Evolutionary conservation across 768 basidiomycete genomes (phyloP).

Genomic region (Boletus tylopilopsis): DNA sequence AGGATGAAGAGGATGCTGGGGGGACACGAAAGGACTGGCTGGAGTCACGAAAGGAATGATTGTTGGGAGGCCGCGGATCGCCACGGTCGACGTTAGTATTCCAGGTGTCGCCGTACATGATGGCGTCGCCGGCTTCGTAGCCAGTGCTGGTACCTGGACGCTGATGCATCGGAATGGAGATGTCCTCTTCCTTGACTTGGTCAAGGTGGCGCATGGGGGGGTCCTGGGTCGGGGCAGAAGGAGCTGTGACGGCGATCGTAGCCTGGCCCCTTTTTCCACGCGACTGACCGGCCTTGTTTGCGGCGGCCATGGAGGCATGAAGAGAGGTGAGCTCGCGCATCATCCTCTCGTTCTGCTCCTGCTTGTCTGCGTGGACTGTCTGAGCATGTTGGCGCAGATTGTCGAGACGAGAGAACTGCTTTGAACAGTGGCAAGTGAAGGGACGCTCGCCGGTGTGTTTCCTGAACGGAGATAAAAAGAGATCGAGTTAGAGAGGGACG

Average conservation of each 20-base stretch:
- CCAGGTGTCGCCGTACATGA: conserved; percentile 34
- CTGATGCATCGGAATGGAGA: conserved; percentile 36
- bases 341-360: conserved; percentile 84
- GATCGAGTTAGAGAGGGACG: conserved; percentile 19
- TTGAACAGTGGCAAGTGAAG: conserved; percentile 92
- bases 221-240: conserved; percentile 9
- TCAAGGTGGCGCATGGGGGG: conserved; percentile 19
- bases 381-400: conserved; percentile 96
- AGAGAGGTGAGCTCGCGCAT: conserved; percentile 85
- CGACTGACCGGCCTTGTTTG: conserved; percentile 36
- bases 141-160: conserved; percentile 74
- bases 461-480: conserved; percentile 42
- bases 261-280: conserved; percentile 39
- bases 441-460: conserved; percentile 99
- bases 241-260: conserved; percentile 5
- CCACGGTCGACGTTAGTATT: conserved; percentile 36
- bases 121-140: conserved; percentile 51
- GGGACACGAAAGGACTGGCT: conserved; percentile 80
- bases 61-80: conserved; percentile 37
- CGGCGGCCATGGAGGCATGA: conserved; percentile 74
- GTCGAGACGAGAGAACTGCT: conserved; percentile 94
- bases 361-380: conserved; percentile 95
- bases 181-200: conserved; percentile 43
- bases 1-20: conserved; percentile 38
- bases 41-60: conserved; percentile 77